phyloP scores from a whole-genome alignment of 1,284 basidiomycete species.

The Leccinum angustisporum region DNA sequence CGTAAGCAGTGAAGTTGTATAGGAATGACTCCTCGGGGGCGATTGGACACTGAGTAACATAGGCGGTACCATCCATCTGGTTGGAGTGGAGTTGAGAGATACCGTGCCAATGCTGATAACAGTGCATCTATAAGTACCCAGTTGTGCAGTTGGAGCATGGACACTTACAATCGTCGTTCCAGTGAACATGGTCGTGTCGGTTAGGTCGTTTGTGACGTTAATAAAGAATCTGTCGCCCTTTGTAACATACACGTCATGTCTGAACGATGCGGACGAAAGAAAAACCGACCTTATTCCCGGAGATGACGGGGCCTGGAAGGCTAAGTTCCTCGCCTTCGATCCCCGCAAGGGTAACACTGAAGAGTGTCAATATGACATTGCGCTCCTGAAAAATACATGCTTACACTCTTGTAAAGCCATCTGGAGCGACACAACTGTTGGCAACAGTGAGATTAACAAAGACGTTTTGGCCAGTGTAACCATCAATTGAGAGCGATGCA shows the following conservation, averaged over 20 bases:
- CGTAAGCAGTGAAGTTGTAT: constrained; percentile 36
- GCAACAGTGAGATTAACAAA: constrained; percentile 5
- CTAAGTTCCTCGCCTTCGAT: not conserved
- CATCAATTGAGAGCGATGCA: constrained; percentile 5
- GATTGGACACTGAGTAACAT: constrained; percentile 46
- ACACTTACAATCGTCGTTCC: constrained; percentile 30
- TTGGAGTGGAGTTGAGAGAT: constrained; percentile 17
- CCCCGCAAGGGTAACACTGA: constrained; percentile 1
- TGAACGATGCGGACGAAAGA: not conserved
- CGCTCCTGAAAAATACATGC: not conserved
- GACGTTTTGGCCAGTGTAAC: not conserved
- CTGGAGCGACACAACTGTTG: constrained; percentile 10
- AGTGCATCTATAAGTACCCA: not conserved
- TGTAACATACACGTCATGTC: not conserved
- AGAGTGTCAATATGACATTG: not conserved
- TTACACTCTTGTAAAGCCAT: constrained; percentile 17
- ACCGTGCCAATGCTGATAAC: constrained; percentile 36
- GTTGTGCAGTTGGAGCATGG: constrained; percentile 27
- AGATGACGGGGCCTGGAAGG: constrained; percentile 18
- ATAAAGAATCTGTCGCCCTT: constrained; percentile 23
- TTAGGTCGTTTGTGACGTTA: constrained; percentile 26
- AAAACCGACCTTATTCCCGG: constrained; percentile 12
- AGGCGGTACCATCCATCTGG: constrained; percentile 24
- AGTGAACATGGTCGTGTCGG: constrained; percentile 26
- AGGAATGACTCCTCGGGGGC: constrained; percentile 35